Evolutionary conservation across 495 filamentous ascomycete genomes (phyloP).

Genomic region (Talaromyces proteolyticus): DNA sequence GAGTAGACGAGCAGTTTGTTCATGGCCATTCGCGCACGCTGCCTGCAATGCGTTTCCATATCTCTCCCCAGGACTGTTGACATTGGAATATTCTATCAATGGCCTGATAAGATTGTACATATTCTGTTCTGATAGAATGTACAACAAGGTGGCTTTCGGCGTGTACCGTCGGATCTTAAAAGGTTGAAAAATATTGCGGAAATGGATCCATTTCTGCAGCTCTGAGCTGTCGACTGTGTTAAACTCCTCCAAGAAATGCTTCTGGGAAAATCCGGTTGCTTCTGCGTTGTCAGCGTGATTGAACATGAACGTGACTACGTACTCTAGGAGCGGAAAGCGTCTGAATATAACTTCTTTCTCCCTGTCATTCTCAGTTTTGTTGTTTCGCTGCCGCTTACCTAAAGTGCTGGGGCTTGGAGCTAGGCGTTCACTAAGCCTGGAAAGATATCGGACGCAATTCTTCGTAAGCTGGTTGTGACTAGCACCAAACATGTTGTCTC

Average conservation of each 20-base stretch:
- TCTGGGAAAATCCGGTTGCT: slow-evolving; percentile 24
- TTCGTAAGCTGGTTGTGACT: slow-evolving; percentile 27
- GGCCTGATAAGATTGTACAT: slow-evolving; percentile 30
- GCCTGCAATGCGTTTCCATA: slow-evolving; percentile 5
- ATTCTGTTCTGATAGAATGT: slow-evolving; percentile 40
- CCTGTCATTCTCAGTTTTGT: slow-evolving; percentile 5
- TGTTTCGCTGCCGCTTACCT: slow-evolving; percentile 10
- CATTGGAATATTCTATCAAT: slow-evolving; percentile 12
- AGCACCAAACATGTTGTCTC: slow-evolving; percentile 10
- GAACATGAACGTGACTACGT: slow-evolving; percentile 35
- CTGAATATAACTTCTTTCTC: not conserved
- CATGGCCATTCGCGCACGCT: slow-evolving; percentile 1
- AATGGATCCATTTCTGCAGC: slow-evolving; percentile 23
- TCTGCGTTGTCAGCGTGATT: slow-evolving; percentile 36
- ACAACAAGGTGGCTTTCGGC: slow-evolving; percentile 27
- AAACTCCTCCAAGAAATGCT: slow-evolving; percentile 19
- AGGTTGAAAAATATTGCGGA: slow-evolving; percentile 32
- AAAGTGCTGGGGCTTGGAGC: slow-evolving; percentile 14
- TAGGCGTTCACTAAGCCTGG: slow-evolving; percentile 6
- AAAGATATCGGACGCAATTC: slow-evolving; percentile 22
- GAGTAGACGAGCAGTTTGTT: not conserved
- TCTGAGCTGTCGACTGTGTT: not conserved
- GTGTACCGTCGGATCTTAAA: slow-evolving; percentile 22
- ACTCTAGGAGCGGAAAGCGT: slow-evolving; percentile 38
- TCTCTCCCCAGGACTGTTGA: not conserved